Evolutionary conservation across 768 basidiomycete species (phyloP), one percentile per base, ranked within the genome.

Genomic region (Termitomyces heimii): DNA sequence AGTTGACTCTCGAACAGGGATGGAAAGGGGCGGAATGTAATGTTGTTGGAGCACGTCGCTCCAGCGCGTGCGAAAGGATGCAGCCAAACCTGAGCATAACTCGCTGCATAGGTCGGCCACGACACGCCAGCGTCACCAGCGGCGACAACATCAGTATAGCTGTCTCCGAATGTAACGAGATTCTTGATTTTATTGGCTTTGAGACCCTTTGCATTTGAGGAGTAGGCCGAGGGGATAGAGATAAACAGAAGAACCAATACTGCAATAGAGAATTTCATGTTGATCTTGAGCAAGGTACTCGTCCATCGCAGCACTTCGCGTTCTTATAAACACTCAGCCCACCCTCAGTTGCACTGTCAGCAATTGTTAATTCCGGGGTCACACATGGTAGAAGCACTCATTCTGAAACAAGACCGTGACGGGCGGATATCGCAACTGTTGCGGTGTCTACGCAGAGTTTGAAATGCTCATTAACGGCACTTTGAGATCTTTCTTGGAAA

Each of bases 81-180:
- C 10, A 86, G 72, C 28, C 73, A 68, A 50, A 82, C 76, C 20
- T 75, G 65, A 0, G 83, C 79, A 55, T 85, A 84, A 22, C 72
- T 75, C 3, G 83, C 78, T 1, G 78, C 82, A 59, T 83, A 86
- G 0, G 78, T 73, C 1, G 86, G 85, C 86, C 86, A 87, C 13
- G 82, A 70, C 4, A 73, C 75, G 3, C 78, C 81, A 9, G 75
- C 75, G 54, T 77, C 73, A 0, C 73, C 73, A 16, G 70, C 59
- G 35, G 59, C 58, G 8, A 76, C 77, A 2, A 80, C 66, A 57
- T 87, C 85, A 0, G 83, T 83, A 63, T 84, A 86, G 50, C 80
- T 82, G 68, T 87, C 85, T 4, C 86, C 85, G 56, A 88, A 88
- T 0, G 84, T 85, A 53, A 84, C 85, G 14, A 87, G 73, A 57